Evolutionary conservation across 805 yeast genomes (phyloP).

Genomic region (Komagataella populi): DNA sequence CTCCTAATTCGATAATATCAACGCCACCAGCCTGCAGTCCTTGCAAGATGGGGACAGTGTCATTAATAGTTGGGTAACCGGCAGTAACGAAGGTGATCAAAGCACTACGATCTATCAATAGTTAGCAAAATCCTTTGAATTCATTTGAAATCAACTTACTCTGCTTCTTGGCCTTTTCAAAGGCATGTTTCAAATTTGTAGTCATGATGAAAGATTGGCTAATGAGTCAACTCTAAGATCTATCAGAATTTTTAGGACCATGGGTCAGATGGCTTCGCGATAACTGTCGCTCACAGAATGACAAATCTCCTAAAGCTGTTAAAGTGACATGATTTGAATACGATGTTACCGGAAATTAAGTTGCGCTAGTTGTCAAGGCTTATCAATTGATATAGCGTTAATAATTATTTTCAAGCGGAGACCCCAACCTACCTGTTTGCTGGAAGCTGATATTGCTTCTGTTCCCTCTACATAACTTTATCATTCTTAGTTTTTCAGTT

Average conservation of each 20-base stretch:
- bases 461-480: background rate
- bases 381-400: too few relatives aligned
- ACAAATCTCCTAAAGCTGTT: too few relatives aligned
- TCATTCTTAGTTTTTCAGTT: background rate
- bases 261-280: background rate
- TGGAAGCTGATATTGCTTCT: too few relatives aligned
- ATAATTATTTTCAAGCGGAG: too few relatives aligned
- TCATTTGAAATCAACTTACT: constrained; percentile 1
- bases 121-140: constrained; percentile 1
- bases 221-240: background rate
- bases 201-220: constrained; percentile 10
- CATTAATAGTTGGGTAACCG: constrained; percentile 81
- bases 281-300: background rate
- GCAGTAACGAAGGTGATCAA: constrained; percentile 89
- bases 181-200: constrained; percentile 19
- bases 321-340: too few relatives aligned
- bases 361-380: too few relatives aligned
- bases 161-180: constrained; percentile 17
- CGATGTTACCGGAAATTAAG: too few relatives aligned
- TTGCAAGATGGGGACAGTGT: constrained; percentile 73
- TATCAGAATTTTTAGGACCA: background rate
- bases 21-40: constrained; percentile 94
- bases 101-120: constrained; percentile 51
- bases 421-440: too few relatives aligned
- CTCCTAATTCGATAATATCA: constrained; percentile 86